Percentiles rank a stretch among this genome's conserved stretches.
phyloP scores from a whole-genome alignment of 805 yeast genomes.

The Brettanomyces custersianus region DNA sequence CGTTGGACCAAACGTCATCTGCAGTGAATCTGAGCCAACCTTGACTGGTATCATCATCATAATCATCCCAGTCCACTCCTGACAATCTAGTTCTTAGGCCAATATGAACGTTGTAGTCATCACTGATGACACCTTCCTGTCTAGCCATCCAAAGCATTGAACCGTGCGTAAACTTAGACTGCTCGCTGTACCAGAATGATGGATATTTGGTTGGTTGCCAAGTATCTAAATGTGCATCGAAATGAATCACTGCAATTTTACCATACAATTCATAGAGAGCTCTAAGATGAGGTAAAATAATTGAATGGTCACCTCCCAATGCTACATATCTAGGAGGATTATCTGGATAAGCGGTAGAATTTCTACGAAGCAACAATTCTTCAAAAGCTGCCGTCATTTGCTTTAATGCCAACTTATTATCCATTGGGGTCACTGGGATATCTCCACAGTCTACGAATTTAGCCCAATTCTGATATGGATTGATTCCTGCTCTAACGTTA shows the following conservation, averaged over 20 bases:
- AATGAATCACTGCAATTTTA: slow-evolving; percentile 64
- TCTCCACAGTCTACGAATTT: slow-evolving; percentile 47
- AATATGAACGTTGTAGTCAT: slow-evolving; percentile 57
- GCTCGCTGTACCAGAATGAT: slow-evolving; percentile 23
- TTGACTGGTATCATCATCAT: slow-evolving; percentile 55
- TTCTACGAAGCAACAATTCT: slow-evolving; percentile 36
- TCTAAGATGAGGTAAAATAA: slow-evolving; percentile 63
- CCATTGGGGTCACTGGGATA: slow-evolving; percentile 53
- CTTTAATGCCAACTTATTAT: slow-evolving; percentile 40
- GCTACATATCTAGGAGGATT: slow-evolving; percentile 58
- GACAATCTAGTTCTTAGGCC: slow-evolving; percentile 69
- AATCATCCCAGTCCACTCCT: slow-evolving; percentile 52
- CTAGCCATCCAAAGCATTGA: slow-evolving; percentile 80
- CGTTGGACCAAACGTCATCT: slow-evolving; percentile 66
- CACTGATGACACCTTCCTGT: slow-evolving; percentile 54
- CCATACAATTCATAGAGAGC: slow-evolving; percentile 56
- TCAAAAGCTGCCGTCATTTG: slow-evolving; percentile 49
- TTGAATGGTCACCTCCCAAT: slow-evolving; percentile 79
- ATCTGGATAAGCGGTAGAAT: slow-evolving; percentile 15
- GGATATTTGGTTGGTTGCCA: slow-evolving; percentile 71
- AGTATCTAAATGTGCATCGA: slow-evolving; percentile 81
- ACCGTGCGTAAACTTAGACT: slow-evolving; percentile 65
- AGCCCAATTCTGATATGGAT: slow-evolving; percentile 45
- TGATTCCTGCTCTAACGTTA: slow-evolving; percentile 46
- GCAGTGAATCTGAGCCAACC: slow-evolving; percentile 64